These are phyloP conservation scores for Termitomyces sp. DNA, from an alignment of 768 basidiomycete genomes.

Conservation along the genomic window DNA sequence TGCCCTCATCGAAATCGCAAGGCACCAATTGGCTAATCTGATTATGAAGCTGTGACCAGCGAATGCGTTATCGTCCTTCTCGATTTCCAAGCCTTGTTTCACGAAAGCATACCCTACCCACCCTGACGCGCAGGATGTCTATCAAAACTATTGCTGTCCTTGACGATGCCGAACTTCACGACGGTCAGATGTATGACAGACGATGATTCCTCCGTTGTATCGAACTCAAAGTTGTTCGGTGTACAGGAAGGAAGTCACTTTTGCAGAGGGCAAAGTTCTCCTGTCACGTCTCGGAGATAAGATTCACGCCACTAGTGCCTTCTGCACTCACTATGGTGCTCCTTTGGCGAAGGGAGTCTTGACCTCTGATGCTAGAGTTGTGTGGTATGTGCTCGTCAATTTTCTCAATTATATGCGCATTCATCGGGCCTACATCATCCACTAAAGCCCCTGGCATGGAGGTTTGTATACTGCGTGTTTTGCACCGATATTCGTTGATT, in stretches of 20 bases:
- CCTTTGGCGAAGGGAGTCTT: constrained; percentile 81
- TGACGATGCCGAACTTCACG: constrained; percentile 48
- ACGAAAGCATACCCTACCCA: constrained; percentile 3
- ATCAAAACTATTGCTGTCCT: constrained; percentile 52
- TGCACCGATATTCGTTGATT: background rate
- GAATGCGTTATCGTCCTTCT: constrained; percentile 6
- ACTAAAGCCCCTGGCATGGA: constrained; percentile 78
- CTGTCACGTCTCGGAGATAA: constrained; percentile 72
- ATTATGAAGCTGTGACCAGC: background rate
- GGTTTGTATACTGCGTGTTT: constrained; percentile 32
- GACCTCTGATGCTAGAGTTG: constrained; percentile 70
- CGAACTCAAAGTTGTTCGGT: background rate
- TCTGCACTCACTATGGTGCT: constrained; percentile 91
- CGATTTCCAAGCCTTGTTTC: constrained; percentile 5
- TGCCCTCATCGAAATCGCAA: background rate
- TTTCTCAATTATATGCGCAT: background rate
- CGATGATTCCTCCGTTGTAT: background rate
- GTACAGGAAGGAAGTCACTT: constrained; percentile 75
- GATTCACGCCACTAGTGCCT: constrained; percentile 74
- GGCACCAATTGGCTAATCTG: background rate
- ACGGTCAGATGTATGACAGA: constrained; percentile 56
- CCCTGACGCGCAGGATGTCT: constrained; percentile 31
- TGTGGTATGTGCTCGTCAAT: constrained; percentile 47
- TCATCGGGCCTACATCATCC: background rate
- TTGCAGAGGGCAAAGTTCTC: constrained; percentile 74